phyloP scores from a whole-genome alignment of 345 rosid species.

The Acer saccharum region DNA sequence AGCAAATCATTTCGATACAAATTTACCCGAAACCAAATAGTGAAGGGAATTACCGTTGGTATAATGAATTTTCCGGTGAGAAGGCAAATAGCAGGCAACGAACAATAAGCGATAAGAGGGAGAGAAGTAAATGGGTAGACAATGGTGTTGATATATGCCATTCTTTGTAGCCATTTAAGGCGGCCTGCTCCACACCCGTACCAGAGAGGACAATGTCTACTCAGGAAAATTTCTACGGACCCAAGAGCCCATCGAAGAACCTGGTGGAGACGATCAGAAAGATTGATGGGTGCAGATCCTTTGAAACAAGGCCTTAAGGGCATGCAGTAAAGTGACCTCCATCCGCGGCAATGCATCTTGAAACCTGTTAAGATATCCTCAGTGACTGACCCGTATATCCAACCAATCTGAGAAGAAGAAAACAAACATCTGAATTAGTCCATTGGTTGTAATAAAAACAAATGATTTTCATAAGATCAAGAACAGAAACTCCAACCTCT shows the following conservation, averaged over 20 bases:
- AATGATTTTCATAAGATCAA: not conserved
- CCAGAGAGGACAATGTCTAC: slow-evolving; percentile 98
- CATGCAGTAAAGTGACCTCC: slow-evolving; percentile 98
- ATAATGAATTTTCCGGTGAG: slow-evolving; percentile 97
- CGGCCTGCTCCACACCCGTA: slow-evolving; percentile 97
- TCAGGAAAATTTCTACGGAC: slow-evolving; percentile 91
- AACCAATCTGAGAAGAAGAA: slow-evolving; percentile 66
- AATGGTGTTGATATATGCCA: slow-evolving; percentile 88
- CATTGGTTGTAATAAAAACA: not conserved
- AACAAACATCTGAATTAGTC: not conserved
- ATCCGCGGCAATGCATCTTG: slow-evolving; percentile 99
- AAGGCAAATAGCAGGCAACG: slow-evolving; percentile 92
- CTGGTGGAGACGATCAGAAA: slow-evolving; percentile 91
- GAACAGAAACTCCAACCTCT: slow-evolving; percentile 63
- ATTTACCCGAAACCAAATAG: no score
- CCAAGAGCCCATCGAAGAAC: slow-evolving; percentile 99
- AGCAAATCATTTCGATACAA: not conserved
- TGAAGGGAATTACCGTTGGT: slow-evolving; percentile 65
- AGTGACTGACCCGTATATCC: slow-evolving; percentile 97
- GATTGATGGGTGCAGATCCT: slow-evolving; percentile 98
- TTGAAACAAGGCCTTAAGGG: slow-evolving; percentile 95
- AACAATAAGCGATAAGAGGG: slow-evolving; percentile 90
- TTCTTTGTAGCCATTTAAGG: slow-evolving; percentile 88
- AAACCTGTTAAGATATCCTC: slow-evolving; percentile 97
- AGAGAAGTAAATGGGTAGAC: slow-evolving; percentile 98